Conservation (phyloP, 768 basidiomycete genomes). For the Porphyrellus cyaneotinctus region DNA sequence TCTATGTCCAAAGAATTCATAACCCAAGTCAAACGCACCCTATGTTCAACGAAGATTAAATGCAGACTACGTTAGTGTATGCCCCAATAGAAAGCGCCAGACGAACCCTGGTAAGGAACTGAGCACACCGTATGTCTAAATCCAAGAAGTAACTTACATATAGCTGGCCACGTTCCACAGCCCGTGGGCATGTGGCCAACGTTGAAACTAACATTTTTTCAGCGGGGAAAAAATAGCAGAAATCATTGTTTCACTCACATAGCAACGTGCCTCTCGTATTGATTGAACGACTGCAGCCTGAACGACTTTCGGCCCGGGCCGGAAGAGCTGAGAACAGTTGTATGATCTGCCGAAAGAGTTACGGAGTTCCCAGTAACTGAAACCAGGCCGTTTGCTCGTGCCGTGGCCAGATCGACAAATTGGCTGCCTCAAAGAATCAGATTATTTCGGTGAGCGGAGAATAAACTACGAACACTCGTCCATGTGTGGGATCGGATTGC, state of each 20-base stretch:
- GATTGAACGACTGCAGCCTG: constrained; percentile 29
- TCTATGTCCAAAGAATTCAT: neutral
- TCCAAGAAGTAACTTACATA: constrained; percentile 25
- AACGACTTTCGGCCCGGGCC: constrained; percentile 37
- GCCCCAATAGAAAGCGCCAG: neutral
- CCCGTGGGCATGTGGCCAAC: constrained; percentile 36
- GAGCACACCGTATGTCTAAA: neutral
- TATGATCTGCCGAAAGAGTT: constrained; percentile 31
- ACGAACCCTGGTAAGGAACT: constrained; percentile 24
- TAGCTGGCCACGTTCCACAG: constrained; percentile 38
- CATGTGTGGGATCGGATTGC: constrained; percentile 33
- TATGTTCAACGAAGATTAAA: constrained; percentile 1
- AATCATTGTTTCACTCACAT: constrained; percentile 19
- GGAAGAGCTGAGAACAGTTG: constrained; percentile 26
- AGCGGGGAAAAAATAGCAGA: neutral
- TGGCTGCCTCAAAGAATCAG: constrained; percentile 26
- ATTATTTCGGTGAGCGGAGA: neutral
- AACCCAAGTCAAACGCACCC: constrained; percentile 17
- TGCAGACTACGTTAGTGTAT: neutral
- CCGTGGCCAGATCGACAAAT: constrained; percentile 46
- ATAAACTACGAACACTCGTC: constrained; percentile 27
- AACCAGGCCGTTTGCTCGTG: constrained; percentile 52
- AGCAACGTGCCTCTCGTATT: constrained; percentile 34
- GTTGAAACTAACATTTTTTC: constrained; percentile 25
- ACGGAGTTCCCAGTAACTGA: constrained; percentile 44